These are phyloP conservation scores for Mallotus nudiflorus DNA, from an alignment of 345 rosid species.

Conservation along the genomic window DNA sequence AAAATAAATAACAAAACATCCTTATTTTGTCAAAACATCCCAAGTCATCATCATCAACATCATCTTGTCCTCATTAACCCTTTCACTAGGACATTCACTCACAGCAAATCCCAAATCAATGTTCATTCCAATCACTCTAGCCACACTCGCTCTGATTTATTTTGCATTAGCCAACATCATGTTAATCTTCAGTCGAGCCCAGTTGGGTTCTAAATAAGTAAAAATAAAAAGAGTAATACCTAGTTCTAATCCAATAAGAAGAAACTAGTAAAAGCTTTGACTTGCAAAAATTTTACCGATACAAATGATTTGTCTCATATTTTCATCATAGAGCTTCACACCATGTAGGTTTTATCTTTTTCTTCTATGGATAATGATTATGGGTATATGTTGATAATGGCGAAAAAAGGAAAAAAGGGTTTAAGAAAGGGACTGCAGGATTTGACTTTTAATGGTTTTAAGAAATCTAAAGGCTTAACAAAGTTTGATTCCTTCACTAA, in stretches of 20 bases:
- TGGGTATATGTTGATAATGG: background rate
- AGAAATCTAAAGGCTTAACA: background rate
- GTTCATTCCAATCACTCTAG: conserved; percentile 31
- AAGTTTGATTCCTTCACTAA: background rate
- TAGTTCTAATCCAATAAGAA: background rate
- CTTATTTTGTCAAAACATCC: too few species aligned
- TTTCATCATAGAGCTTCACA: conserved; percentile 56
- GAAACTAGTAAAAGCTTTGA: too few species aligned
- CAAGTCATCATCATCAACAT: too few species aligned
- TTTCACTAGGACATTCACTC: conserved; percentile 23
- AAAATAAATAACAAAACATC: too few species aligned
- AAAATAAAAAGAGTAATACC: background rate
- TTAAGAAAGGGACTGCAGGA: conserved; percentile 10
- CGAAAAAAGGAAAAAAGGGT: background rate
- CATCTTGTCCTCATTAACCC: background rate
- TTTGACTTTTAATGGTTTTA: background rate
- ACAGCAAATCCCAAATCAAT: conserved; percentile 37
- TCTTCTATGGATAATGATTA: background rate
- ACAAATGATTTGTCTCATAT: conserved; percentile 18
- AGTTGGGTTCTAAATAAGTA: background rate
- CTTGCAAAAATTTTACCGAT: conserved; percentile 4
- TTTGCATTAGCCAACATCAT: conserved; percentile 7
- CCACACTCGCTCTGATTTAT: conserved; percentile 21
- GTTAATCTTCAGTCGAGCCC: background rate
- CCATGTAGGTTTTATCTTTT: conserved; percentile 58